These are phyloP conservation scores for Arachis monticola DNA, from an alignment of 331 rosid species.

Conservation along the genomic window DNA sequence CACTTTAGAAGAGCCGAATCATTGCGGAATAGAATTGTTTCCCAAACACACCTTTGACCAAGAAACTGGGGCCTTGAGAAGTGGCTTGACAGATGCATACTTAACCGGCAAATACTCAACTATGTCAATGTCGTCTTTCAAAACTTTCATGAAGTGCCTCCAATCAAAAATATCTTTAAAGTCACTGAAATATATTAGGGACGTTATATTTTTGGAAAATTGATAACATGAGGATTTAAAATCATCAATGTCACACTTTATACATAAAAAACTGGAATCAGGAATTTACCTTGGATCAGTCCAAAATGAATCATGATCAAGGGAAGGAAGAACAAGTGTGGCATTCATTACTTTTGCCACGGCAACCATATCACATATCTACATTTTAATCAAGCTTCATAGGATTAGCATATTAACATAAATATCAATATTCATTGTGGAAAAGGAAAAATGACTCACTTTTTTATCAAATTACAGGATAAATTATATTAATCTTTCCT, in stretches of 20 bases:
- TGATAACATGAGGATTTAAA: conserved; percentile 23
- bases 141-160: conserved; percentile 82
- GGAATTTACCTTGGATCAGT: conserved; percentile 88
- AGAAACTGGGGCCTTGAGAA: conserved; percentile 86
- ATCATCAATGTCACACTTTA: conserved; percentile 1
- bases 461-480: too few species aligned
- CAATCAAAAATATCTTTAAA: conserved; percentile 97
- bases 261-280: not conserved
- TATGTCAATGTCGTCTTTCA: conserved; percentile 75
- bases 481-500: too few species aligned
- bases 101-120: conserved; percentile 77
- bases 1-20: too few species aligned
- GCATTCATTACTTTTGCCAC: conserved; percentile 97
- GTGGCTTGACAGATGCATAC: conserved; percentile 60
- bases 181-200: conserved; percentile 66
- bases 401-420: conserved; percentile 38
- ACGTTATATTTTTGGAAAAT: conserved; percentile 46
- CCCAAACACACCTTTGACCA: conserved; percentile 84
- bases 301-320: conserved; percentile 96
- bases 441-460: not conserved
- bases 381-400: conserved; percentile 40
- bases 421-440: not conserved
- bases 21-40: conserved; percentile 17
- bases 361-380: conserved; percentile 99
- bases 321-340: conserved; percentile 91